Evolutionary conservation across 139 green algal genomes (phyloP).

Genomic region (Eudorina sp.): DNA sequence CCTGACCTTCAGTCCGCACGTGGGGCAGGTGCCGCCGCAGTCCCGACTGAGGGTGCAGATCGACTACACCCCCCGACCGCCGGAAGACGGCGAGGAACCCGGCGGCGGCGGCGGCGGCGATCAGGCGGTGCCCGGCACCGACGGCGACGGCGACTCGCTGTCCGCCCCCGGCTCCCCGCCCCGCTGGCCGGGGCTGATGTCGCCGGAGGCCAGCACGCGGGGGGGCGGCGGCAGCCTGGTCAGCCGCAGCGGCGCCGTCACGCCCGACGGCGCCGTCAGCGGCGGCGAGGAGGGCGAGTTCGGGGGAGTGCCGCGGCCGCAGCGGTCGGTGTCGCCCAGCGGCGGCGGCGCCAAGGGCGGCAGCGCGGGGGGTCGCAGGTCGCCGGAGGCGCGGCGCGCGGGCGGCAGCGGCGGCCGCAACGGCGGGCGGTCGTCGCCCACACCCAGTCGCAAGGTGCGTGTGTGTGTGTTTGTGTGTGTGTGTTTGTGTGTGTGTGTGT

Average conservation of each 20-base stretch:
- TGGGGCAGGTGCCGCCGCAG: constrained; percentile 55
- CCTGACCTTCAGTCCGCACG: constrained; percentile 66
- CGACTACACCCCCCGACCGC: constrained; percentile 55
- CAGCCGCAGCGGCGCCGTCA: background rate
- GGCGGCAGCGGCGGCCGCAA: background rate
- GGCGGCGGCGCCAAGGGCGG: background rate
- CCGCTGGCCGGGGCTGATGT: background rate
- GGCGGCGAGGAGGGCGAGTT: background rate
- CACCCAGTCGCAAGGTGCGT: background rate
- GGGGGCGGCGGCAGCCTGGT: background rate
- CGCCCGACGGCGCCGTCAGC: background rate
- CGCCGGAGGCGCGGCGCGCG: background rate
- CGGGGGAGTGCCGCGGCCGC: background rate
- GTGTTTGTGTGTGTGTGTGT: too few relatives aligned
- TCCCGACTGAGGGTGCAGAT: constrained; percentile 55
- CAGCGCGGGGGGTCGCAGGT: too few relatives aligned
- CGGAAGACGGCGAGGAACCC: constrained; percentile 36
- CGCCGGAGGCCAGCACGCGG: background rate
- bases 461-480: too few relatives aligned
- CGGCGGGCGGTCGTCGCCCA: background rate
- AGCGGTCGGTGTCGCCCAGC: background rate
- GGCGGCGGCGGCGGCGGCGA: background rate
- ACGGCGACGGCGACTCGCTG: background rate
- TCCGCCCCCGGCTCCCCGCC: constrained; percentile 5
- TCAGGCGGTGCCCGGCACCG: too few relatives aligned